These are phyloP conservation scores for Oldenlandia corymbosa DNA, from an alignment of 257 asterid species.

Conservation along the genomic window DNA sequence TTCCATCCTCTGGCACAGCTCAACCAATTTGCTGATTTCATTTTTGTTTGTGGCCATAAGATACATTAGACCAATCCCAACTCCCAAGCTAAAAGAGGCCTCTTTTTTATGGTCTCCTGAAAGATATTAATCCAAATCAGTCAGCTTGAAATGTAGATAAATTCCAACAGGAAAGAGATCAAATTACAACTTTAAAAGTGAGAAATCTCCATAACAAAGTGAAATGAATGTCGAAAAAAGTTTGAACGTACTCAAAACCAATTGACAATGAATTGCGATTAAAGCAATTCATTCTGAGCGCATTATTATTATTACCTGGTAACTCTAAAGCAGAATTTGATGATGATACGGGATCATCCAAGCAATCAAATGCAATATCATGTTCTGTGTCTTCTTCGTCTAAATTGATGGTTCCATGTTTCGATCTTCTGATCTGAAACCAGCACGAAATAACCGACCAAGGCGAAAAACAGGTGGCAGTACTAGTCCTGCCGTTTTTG, in stretches of 20 bases:
- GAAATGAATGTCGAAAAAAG: no score
- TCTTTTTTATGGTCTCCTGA: slow-evolving; percentile 35
- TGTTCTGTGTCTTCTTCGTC: neutral
- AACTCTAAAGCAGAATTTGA: neutral
- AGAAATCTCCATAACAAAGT: no score
- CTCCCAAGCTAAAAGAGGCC: slow-evolving; percentile 41
- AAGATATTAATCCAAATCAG: no score
- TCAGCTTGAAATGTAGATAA: no score
- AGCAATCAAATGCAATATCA: neutral
- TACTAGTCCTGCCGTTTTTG: neutral
- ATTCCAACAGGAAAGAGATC: no score
- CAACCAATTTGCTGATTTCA: slow-evolving; percentile 48
- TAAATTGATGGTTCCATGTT: neutral
- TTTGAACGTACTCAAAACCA: no score
- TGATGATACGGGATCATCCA: slow-evolving; percentile 9
- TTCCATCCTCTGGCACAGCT: slow-evolving; percentile 40
- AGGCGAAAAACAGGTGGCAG: slow-evolving; percentile 9
- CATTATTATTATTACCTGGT: slow-evolving; percentile 10
- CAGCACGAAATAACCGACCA: slow-evolving; percentile 4
- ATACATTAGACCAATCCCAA: slow-evolving; percentile 60
- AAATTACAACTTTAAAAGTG: no score
- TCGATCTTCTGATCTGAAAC: slow-evolving; percentile 6
- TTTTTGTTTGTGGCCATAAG: slow-evolving; percentile 37
- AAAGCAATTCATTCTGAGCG: no score
- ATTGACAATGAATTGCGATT: no score